Conservation (phyloP, 2,329 filamentous ascomycete genomes). For the Helicocarpus griseus region DNA sequence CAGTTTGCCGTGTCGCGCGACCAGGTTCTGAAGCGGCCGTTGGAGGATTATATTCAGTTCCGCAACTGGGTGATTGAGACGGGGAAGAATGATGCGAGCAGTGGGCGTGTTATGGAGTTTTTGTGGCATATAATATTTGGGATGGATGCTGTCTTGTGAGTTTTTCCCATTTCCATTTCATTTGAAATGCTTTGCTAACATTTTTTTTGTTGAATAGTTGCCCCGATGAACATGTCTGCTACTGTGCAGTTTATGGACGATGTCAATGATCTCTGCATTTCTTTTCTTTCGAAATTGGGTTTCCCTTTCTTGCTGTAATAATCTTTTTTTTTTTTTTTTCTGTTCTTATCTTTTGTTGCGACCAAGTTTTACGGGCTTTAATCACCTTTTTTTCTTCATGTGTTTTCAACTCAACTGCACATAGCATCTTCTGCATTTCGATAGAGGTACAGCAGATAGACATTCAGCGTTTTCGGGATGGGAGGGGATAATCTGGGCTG, state of each 20-base stretch:
- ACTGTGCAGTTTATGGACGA: neutral
- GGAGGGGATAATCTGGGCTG: too few species aligned
- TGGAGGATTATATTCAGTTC: slow-evolving; percentile 42
- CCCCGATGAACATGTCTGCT: neutral
- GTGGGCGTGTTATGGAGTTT: slow-evolving; percentile 50
- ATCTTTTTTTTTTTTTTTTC: too few species aligned
- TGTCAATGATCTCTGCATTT: neutral
- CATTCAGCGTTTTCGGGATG: too few species aligned
- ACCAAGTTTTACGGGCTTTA: too few species aligned
- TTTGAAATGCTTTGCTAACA: neutral
- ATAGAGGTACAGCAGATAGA: too few species aligned
- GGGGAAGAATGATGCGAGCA: slow-evolving; percentile 40
- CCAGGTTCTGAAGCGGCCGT: slow-evolving; percentile 36
- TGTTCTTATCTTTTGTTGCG: too few species aligned
- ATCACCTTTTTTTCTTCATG: too few species aligned
- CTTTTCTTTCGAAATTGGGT: neutral
- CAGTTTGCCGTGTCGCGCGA: slow-evolving; percentile 51
- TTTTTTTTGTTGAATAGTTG: neutral
- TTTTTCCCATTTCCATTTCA: neutral
- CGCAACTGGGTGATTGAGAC: slow-evolving; percentile 48
- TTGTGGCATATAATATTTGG: slow-evolving; percentile 48
- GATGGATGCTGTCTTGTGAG: slow-evolving; percentile 20
- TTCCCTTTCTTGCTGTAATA: too few species aligned
- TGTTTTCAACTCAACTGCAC: too few species aligned
- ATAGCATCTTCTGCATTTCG: too few species aligned